A percentile compares a stretch with the other conserved stretches of the same genome.
phyloP scores from a whole-genome alignment of 768 basidiomycete genomes.

The Lenzites betulinus region DNA sequence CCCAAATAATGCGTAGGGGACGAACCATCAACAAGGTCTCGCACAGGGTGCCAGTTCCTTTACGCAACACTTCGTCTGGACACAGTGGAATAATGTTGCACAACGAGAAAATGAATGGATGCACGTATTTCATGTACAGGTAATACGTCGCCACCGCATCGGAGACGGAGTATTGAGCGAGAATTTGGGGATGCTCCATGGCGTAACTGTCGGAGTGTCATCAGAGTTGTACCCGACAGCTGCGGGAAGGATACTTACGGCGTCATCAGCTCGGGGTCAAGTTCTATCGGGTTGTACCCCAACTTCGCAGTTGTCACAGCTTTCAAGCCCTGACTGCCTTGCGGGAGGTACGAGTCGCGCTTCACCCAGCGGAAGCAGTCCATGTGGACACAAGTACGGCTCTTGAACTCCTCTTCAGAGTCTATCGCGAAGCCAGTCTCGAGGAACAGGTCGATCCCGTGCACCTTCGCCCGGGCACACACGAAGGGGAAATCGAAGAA shows the following conservation, averaged over 20 bases:
- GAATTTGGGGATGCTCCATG: constrained; percentile 88
- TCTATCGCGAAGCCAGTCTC: constrained; percentile 94
- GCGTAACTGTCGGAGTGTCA: constrained; percentile 79
- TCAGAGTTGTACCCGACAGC: neutral
- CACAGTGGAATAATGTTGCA: constrained; percentile 98
- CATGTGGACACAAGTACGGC: constrained; percentile 92
- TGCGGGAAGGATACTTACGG: constrained; percentile 62
- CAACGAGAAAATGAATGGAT: constrained; percentile 98
- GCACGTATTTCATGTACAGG: constrained; percentile 99
- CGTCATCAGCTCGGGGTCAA: constrained; percentile 99
- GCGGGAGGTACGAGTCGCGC: constrained; percentile 96
- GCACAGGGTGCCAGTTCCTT: constrained; percentile 95
- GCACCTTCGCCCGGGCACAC: constrained; percentile 76
- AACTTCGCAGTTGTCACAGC: constrained; percentile 96
- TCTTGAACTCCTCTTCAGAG: constrained; percentile 93
- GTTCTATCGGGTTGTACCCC: constrained; percentile 94
- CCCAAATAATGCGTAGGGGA: no score
- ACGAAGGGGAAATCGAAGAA: constrained; percentile 99
- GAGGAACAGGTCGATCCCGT: constrained; percentile 95
- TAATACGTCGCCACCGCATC: constrained; percentile 99
- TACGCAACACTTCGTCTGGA: constrained; percentile 94
- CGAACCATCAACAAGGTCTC: constrained; percentile 96
- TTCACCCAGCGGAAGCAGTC: constrained; percentile 99
- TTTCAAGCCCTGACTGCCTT: constrained; percentile 97
- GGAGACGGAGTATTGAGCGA: constrained; percentile 98